Evolutionary conservation across 2,329 filamentous ascomycete species (phyloP).

Genomic region (Diaporthe humulicola): DNA sequence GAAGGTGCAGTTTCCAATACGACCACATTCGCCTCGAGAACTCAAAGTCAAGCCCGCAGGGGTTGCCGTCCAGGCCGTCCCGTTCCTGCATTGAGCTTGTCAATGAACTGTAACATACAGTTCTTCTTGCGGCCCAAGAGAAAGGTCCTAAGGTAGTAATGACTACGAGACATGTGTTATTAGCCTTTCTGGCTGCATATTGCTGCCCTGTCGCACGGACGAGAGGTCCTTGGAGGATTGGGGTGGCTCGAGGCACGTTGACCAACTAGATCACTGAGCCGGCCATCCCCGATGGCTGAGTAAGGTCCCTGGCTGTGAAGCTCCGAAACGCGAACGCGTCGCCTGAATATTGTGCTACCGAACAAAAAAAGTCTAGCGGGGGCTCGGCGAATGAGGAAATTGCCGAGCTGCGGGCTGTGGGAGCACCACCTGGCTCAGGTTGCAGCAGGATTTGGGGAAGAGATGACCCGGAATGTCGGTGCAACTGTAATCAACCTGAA

Average conservation of each 20-base stretch:
- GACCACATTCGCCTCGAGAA: not conserved
- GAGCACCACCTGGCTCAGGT: not conserved
- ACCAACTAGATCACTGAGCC: not conserved
- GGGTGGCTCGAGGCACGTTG: not conserved
- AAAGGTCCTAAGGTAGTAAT: not conserved
- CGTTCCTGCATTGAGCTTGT: slow-evolving; percentile 25
- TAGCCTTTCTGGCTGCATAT: slow-evolving; percentile 19
- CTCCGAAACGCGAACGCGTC: slow-evolving; percentile 23
- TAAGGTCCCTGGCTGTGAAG: not conserved
- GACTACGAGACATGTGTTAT: not conserved
- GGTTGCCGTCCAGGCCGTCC: slow-evolving; percentile 5
- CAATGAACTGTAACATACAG: not conserved
- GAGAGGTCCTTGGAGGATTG: not conserved
- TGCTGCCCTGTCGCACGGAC: slow-evolving; percentile 1
- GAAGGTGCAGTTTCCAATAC: not conserved
- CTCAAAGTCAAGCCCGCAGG: not conserved
- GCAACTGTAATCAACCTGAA: slow-evolving; percentile 22
- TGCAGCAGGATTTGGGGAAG: slow-evolving; percentile 7
- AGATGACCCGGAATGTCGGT: not conserved
- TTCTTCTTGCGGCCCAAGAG: not conserved
- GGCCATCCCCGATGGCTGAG: slow-evolving; percentile 8
- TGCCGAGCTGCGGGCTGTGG: slow-evolving; percentile 9
- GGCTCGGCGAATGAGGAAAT: slow-evolving; percentile 6
- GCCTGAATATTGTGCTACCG: slow-evolving; percentile 23
- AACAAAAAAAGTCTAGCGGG: slow-evolving; percentile 3